Evolutionary conservation across 2,329 filamentous ascomycete genomes (phyloP), one percentile per base, ranked within the genome.

Genomic region (Xylaria sp.): DNA sequence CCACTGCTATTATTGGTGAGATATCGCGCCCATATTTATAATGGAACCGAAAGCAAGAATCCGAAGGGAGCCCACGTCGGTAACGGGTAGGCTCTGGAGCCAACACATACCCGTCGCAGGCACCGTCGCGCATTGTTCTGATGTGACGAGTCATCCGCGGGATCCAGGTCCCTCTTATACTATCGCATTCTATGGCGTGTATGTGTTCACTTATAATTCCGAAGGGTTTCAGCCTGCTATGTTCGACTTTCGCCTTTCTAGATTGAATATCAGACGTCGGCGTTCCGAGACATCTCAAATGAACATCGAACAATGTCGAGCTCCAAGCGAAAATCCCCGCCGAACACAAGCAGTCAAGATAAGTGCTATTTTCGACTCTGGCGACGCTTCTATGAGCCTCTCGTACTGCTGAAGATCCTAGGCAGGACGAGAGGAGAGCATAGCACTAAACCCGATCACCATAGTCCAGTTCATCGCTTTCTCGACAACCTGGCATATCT

Each of bases 401-500:
- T 83, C 12, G 73, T 80, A 15, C 68, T 84, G 6, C 74, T 82
- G 9, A 48, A 63, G 4, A 74, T 74, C 7, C 73, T 83, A 13
- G 81, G 79, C 1, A 68, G 73, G 23, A 78, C 77, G n/a, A 74
- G 80, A 65, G 80, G 80, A 56, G 70, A 72, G 9, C 76, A 78
- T 41, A 73, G 46, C 1, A 34, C 71, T 13, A 48, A 66, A 65
- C 69, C 39, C 2, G 5, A 72, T 28, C 70, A 73, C 3, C n/a
- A 62, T n/a, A 57, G n/a, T 2, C 32, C 55, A 10, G 32, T 65
- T 1, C 59, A 70, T 20, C 72, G 78, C 1, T 81, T 86, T 32
- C 75, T 84, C 0, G 75, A 79, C 3, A 80, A 81, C 34, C 73
- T 86, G 1, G 78, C 82, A 9, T 84, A 82, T 71, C 71, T 87